Evolutionary conservation across 495 filamentous ascomycete species (phyloP).

Genomic region (Podospora appendiculata): DNA sequence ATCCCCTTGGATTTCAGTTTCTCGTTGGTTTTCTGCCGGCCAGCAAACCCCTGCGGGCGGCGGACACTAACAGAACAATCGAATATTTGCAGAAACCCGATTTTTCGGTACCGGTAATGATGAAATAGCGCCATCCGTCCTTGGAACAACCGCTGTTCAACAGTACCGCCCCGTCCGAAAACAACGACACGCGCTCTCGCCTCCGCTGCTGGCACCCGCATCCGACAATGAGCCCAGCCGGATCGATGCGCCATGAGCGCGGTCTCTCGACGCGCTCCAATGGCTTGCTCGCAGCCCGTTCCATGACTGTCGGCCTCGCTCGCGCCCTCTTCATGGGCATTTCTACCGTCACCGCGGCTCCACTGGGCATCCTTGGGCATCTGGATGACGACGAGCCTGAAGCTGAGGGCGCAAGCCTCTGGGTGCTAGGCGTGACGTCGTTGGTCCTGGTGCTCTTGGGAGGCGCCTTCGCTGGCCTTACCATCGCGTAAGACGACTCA

Average conservation of each 20-base stretch:
- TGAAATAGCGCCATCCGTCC: too few relatives aligned
- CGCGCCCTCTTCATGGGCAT: conserved; percentile 29
- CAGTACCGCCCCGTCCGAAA: too few relatives aligned
- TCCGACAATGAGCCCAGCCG: background rate
- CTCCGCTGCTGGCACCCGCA: too few relatives aligned
- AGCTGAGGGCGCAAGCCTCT: conserved; percentile 30
- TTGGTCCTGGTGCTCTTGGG: conserved; percentile 69
- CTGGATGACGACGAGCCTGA: conserved; percentile 25
- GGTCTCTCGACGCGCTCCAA: conserved; percentile 13
- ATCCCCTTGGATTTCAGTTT: too few relatives aligned
- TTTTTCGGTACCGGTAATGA: too few relatives aligned
- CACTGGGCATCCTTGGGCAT: conserved; percentile 17
- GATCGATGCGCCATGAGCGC: background rate
- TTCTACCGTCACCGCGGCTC: conserved; percentile 26
- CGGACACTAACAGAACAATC: too few relatives aligned
- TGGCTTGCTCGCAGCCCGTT: conserved; percentile 28
- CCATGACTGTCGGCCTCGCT: conserved; percentile 30
- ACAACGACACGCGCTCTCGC: too few relatives aligned
- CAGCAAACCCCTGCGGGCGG: too few relatives aligned
- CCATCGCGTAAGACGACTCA: conserved; percentile 58
- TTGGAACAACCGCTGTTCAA: too few relatives aligned
- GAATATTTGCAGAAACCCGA: too few relatives aligned
- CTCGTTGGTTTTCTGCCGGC: too few relatives aligned
- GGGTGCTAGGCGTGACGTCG: conserved; percentile 38
- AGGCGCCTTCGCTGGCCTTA: conserved; percentile 93